Evolutionary conservation across 768 basidiomycete species (phyloP), one percentile per base, ranked within the genome.

Genomic region (Coprinellus aureogranulatus): DNA sequence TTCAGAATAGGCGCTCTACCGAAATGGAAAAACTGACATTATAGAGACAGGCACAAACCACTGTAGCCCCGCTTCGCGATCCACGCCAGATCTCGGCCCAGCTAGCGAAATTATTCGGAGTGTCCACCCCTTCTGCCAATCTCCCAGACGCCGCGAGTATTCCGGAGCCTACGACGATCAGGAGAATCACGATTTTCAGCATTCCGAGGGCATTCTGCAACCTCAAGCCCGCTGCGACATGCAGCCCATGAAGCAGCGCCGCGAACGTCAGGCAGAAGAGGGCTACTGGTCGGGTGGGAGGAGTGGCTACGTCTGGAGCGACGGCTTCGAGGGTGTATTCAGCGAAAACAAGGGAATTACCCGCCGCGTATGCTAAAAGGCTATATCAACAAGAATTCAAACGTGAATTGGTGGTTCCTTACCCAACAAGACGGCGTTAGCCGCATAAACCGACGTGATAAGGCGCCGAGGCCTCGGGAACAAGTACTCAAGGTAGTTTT

Each of bases 401-500:
- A 23, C 11, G 4, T 5, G 44, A 28, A 23, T 39, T 8, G 3
- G 27, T 27, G 6, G 25, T 16, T 39, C 55, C 52, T 20, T 59
- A 63, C 84, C 65, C 11, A 81, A 65, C 22, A 81, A 67, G 1
- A 84, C 59, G 1, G 75, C 77, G 61, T 81, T 81, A n/a, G 75
- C 67, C 14, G 81, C 79, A 59, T 79, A 86, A 31, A 80, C 59
- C 59, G 77, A 84, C 20, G 81, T 80, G 22, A 73, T 72, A 61
- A 88, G 71, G 46, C 77, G 80, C 46, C 70, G 75, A 11, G 85
- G 86, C n/a, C 71, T 72, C 40, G 75, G 72, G 63, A 75, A 86
- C 27, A 85, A 67, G 61, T 75, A 85, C 60, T 85, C 83, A 53
- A 87, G 70, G 61, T 87, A 88, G 40, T 80, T 84, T 64, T 86